Evolutionary conservation across 805 yeast species (phyloP), one percentile per base, ranked within the genome.

Genomic region (Yamadazyma olivae): DNA sequence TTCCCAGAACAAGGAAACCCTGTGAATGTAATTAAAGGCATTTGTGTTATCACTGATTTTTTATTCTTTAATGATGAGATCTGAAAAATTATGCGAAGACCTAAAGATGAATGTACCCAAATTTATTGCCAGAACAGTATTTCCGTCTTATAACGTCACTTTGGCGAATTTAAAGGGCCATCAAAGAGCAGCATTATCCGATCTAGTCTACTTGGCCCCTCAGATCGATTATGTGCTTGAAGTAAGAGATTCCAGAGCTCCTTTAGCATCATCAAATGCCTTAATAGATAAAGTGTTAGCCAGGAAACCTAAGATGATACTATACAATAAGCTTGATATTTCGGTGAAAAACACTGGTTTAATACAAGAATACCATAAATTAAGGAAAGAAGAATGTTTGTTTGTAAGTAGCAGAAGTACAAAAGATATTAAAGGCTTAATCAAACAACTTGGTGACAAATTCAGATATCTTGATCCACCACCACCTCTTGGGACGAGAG

Each of bases 1-100:
- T 91, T 91, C 2, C 98, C 98, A 3, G 86, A 73, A 17, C 82
- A 70, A 3, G 99, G 98, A 34, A 71, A 79, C 0, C 99, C 99
- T 1, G 95, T 80, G 34, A 93, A 67, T 19, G 87, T 66, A 6
- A 91, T 70, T 20, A 91, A 65, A 2, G 98, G 98, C 99, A 91
- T 93, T 16, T 7, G 10, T 25, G 6, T 7, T 25, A 15, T 6
- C 17, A 21, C 24, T n/a, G n/a, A n/a, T n/a, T n/a, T n/a, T n/a
- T n/a, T n/a, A n/a, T n/a, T n/a, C n/a, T n/a, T n/a, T 21, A 8
- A 10, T n/a, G n/a, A n/a, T n/a, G n/a, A n/a, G n/a, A n/a, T n/a
- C n/a, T n/a, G n/a, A n/a, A 26, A 13, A 26, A 7, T n/a, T 9
- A 7, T 13, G 28, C 1, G 10, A 8, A 19, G 30, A 32, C 28